Percentiles rank a stretch among this genome's conserved stretches.
Evolutionary conservation across 2,329 filamentous ascomycete species (phyloP).

Genomic region (Fusarium stilboides): DNA sequence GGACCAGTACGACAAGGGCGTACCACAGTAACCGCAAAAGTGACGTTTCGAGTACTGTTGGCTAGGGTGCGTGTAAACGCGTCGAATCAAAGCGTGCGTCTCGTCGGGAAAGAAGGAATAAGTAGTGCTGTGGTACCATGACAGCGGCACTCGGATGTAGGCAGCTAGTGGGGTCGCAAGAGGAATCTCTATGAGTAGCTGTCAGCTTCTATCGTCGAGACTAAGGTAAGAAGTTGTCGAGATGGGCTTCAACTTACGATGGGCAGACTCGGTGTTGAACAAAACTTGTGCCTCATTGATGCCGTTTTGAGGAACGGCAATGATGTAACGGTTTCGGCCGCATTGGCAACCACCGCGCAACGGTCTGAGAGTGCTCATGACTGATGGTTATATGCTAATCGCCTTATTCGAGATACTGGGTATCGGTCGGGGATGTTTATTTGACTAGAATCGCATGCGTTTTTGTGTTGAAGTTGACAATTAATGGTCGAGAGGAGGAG

Average conservation of each 20-base stretch:
- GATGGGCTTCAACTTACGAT: constrained; percentile 72
- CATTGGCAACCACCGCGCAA: constrained; percentile 87
- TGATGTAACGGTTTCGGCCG: constrained; percentile 85
- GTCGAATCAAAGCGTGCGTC: constrained; percentile 75
- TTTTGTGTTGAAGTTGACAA: background rate
- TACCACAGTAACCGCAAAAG: constrained; percentile 95
- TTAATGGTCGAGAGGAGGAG: background rate
- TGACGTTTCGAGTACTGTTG: constrained; percentile 76
- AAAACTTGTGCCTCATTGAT: constrained; percentile 75
- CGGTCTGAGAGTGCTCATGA: constrained; percentile 66
- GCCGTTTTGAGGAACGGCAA: constrained; percentile 75
- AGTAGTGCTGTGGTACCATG: constrained; percentile 84
- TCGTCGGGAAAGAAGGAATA: constrained; percentile 85
- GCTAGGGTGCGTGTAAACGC: constrained; percentile 74
- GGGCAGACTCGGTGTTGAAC: constrained; percentile 79
- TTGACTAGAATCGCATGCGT: background rate
- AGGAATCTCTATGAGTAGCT: constrained; percentile 66
- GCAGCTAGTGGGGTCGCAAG: constrained; percentile 82
- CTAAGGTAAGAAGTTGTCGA: background rate
- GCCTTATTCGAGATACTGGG: constrained; percentile 1
- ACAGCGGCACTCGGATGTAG: constrained; percentile 85
- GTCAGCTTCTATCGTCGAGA: constrained; percentile 24
- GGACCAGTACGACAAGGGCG: constrained; percentile 86
- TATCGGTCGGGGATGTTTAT: background rate
- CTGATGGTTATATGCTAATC: constrained; percentile 29